Evolutionary conservation across 1,139 yeast species (phyloP).

Genomic region (Saccharomyces hybrid): DNA sequence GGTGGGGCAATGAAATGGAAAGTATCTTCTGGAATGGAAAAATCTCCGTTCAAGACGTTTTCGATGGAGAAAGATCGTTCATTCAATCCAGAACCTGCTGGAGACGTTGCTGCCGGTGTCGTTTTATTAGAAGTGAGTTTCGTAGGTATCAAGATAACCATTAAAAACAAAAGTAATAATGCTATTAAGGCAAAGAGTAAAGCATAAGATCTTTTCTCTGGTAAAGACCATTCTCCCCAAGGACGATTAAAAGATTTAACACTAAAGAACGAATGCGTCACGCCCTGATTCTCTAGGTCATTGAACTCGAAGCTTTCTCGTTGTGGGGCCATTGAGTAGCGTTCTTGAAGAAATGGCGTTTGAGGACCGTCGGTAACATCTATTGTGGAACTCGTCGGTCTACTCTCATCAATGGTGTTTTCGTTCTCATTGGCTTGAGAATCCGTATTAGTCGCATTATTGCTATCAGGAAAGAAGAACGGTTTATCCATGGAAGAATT

Average conservation of each 20-base stretch:
- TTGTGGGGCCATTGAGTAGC: background rate
- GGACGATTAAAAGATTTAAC: background rate
- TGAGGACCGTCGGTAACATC: background rate
- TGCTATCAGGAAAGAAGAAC: background rate
- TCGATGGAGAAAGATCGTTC: constrained; percentile 19
- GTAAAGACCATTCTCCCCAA: background rate
- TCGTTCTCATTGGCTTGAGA: background rate
- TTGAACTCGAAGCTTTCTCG: background rate
- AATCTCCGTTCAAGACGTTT: constrained; percentile 24
- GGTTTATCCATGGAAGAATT: constrained; percentile 3
- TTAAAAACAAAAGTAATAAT: background rate
- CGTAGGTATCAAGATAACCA: background rate
- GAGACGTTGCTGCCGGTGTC: background rate
- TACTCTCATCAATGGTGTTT: background rate
- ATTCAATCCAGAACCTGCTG: background rate
- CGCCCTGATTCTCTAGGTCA: background rate
- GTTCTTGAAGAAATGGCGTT: background rate
- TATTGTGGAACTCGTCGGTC: background rate
- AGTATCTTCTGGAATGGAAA: constrained; percentile 18
- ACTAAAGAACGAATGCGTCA: background rate
- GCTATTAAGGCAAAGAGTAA: background rate
- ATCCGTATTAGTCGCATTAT: background rate
- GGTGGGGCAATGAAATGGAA: constrained; percentile 33
- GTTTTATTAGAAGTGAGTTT: background rate
- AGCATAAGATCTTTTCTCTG: background rate